Evolutionary conservation across 2,329 filamentous ascomycete species (phyloP).

Genomic region (Chaetomium sp.): DNA sequence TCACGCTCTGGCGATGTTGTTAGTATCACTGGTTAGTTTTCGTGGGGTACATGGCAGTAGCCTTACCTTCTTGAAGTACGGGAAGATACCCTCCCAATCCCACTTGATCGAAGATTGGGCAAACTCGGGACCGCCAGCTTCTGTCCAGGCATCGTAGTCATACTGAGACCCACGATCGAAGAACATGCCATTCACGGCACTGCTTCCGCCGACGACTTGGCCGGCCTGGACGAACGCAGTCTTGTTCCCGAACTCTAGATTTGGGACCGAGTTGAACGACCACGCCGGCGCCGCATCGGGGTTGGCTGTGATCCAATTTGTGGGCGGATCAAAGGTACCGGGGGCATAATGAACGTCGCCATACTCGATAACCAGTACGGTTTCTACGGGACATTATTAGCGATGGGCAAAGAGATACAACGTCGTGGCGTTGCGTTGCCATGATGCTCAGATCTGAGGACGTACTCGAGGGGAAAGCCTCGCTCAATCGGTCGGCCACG

Average conservation of each 20-base stretch:
- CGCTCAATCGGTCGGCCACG: conserved; percentile 29
- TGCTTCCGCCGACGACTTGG: conserved; percentile 32
- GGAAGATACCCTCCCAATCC: conserved; percentile 32
- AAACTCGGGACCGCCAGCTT: conserved; percentile 13
- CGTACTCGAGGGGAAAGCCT: conserved; percentile 27
- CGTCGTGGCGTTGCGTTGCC: neutral
- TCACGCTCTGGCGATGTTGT: conserved; percentile 24
- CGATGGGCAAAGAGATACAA: conserved; percentile 9
- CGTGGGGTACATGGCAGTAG: neutral
- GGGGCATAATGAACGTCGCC: conserved; percentile 19
- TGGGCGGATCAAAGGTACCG: conserved; percentile 25
- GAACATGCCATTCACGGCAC: conserved; percentile 34
- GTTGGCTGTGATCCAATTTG: conserved; percentile 12
- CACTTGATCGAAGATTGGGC: conserved; percentile 23
- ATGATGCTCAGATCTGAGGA: conserved; percentile 10
- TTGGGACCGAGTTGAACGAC: conserved; percentile 11
- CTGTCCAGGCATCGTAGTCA: conserved; percentile 33
- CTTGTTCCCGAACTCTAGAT: conserved; percentile 23
- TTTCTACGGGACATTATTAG: conserved; percentile 2
- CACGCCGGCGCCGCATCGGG: conserved; percentile 4
- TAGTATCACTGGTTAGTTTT: neutral
- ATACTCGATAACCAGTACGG: conserved; percentile 23
- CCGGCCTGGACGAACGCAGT: conserved; percentile 27
- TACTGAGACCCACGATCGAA: conserved; percentile 31
- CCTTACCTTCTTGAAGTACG: conserved; percentile 32